Evolutionary conservation across 2,329 filamentous ascomycete species (phyloP).

Genomic region (Botrytis cinerea): DNA sequence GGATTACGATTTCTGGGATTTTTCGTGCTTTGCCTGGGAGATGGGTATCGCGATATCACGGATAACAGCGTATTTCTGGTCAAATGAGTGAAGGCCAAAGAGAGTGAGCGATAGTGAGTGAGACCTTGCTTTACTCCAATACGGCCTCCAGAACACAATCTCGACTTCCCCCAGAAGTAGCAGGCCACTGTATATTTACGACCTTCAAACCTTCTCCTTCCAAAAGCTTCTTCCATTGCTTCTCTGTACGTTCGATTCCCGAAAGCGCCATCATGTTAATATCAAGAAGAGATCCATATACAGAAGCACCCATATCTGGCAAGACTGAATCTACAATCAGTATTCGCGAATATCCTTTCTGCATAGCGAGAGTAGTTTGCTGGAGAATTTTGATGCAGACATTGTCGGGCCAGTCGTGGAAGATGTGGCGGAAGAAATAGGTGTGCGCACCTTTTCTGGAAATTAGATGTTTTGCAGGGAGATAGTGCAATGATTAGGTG

Average conservation of each 20-base stretch:
- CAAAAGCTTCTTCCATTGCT: conserved; percentile 41
- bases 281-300: conserved; percentile 17
- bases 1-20: too few species aligned
- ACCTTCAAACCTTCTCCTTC: conserved; percentile 27
- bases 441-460: conserved; percentile 31
- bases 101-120: not conserved
- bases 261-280: conserved; percentile 22
- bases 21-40: too few species aligned
- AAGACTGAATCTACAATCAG: conserved; percentile 33
- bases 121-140: not conserved
- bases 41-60: too few species aligned
- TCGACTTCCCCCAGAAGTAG: conserved; percentile 1
- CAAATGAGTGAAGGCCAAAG: too few species aligned
- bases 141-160: conserved; percentile 20
- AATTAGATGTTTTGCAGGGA: not conserved
- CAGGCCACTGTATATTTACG: conserved; percentile 29
- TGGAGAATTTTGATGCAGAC: conserved; percentile 39
- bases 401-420: conserved; percentile 43
- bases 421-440: conserved; percentile 41
- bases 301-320: conserved; percentile 32
- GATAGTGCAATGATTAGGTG: not conserved
- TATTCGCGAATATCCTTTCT: conserved; percentile 34
- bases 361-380: conserved; percentile 35
- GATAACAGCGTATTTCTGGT: too few species aligned
- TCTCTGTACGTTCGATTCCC: conserved; percentile 43